Evolutionary conservation across 1,284 basidiomycete species (phyloP), one percentile per base, ranked within the genome.

Genomic region (Rhodotorula sp.): DNA sequence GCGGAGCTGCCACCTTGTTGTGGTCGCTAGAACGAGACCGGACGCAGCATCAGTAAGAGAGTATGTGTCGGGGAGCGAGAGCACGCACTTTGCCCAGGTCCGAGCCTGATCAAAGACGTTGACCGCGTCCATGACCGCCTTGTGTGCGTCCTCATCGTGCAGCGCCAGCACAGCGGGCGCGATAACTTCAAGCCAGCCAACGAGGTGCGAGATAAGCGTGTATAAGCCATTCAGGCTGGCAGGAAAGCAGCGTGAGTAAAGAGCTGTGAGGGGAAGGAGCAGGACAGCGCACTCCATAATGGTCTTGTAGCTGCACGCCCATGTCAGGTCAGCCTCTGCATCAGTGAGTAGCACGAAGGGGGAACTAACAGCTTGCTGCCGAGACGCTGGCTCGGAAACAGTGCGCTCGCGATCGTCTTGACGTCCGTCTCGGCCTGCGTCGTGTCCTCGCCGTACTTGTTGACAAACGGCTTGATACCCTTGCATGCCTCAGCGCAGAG

Each of bases 1-100:
- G 64, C 36, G 64, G 64, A 21, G 64, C 64, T 0, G 64, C 48
- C 1, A 66, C 64, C 57, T 66, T 66, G 64, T 53, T 60, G 29
- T 66, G 64, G 25, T 66, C 64, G 15, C 63, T 64, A 17, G 9
- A 17, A 21, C 44, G 36, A 15, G 10, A 12, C 25, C n/a, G n/a
- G 25, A 1, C 5, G 21, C 32, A 29, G 6, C 2, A 25, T 61
- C 15, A 51, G 44, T 39, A 19, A 27, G 41, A 25, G 15, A 22
- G 17, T n/a, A 32, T 22, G n/a, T 5, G 12, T 2, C 15, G 15
- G 13, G 10, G 22, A 6, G 12, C 34, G 22, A 4, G 21, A 37
- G 21, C 1, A 41, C 64, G 48, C 17, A 65, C 65, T 44, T 29
- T 32, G 44, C 54, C 65, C 65, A 66, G 1, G 48, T 2, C 0